Percentiles rank a stretch among this genome's conserved stretches.
phyloP scores from a whole-genome alignment of 164 flowering plant genomes.

The Kingdonia uniflora region DNA sequence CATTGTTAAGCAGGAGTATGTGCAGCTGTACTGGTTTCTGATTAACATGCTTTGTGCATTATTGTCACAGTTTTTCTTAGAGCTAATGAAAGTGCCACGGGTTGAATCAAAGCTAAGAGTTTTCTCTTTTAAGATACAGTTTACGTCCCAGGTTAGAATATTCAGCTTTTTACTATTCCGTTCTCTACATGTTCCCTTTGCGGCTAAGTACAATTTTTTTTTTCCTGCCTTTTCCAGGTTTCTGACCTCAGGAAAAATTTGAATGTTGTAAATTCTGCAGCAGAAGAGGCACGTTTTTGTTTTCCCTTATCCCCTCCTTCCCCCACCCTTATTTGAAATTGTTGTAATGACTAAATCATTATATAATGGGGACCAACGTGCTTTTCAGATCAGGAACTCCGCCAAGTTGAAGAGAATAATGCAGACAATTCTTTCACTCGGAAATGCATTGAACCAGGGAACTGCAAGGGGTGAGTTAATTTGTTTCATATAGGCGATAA shows the following conservation, averaged over 20 bases:
- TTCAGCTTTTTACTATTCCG: not conserved
- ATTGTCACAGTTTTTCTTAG: constrained; percentile 70
- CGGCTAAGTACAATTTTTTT: not conserved
- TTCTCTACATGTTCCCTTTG: not conserved
- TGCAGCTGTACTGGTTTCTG: not conserved
- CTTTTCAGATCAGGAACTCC: constrained; percentile 65
- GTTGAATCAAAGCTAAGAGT: constrained; percentile 93
- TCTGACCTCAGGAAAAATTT: constrained; percentile 69
- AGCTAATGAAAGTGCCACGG: constrained; percentile 95
- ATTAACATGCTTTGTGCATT: constrained; percentile 6
- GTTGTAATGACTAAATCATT: not conserved
- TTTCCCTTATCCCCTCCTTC: not conserved
- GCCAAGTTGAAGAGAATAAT: constrained; percentile 70
- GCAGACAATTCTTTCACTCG: constrained; percentile 86
- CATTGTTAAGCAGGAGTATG: too few species aligned
- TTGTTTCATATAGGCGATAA: not conserved
- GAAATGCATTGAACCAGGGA: constrained; percentile 97
- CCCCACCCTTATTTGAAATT: not conserved
- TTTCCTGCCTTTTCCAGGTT: constrained; percentile 31
- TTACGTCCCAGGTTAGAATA: constrained; percentile 56
- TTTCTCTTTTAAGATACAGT: constrained; percentile 86
- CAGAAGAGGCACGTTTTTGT: constrained; percentile 61
- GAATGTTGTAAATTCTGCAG: constrained; percentile 59
- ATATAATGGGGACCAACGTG: not conserved
- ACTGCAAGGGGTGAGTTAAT: constrained; percentile 82